Evolutionary conservation across 2,329 filamentous ascomycete genomes (phyloP), one percentile per base, ranked within the genome.

Genomic region (Fonsecaea erecta): DNA sequence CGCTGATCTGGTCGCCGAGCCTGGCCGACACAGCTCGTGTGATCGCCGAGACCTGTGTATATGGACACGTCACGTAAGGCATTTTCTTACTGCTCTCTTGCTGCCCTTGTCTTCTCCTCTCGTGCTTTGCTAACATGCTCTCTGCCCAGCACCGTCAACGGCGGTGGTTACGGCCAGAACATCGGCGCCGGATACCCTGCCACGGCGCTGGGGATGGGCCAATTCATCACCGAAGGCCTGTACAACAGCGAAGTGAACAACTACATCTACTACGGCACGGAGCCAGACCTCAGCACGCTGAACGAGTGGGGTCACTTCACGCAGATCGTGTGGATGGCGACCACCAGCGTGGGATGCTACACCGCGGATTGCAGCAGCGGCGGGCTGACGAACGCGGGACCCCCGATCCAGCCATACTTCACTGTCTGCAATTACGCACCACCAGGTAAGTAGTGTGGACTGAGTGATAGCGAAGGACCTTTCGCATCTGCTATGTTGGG

Each of bases 361-460:
- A 71, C 69, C 18, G 73, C 75, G 21, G 64, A 70, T 77, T 86
- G 81, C 83, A 26, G 68, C 24, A 16, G 66, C 21, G 71, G 12
- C 14, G 68, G 62, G 60, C 75, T 84, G 48, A 73, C 71, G 52
- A 79, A 80, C 67, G 77, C 77, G 35, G 78, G 77, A 58, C 77
- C 77, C 57, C 72, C 74, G 54, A 71, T 79, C 21, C 56, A 82
- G 46, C 79, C 87, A n/a, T 88, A 85, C 79, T 92, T 87, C 82
- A 93, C 90, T 24, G 92, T 96, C 73, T 96, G 92, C 88, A 94
- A 97, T 85, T 97, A 97, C 82, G 81, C 80, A 70, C 84, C 87
- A 67, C 80, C 87, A 68, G 92, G 91, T 91, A 88, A 88, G 78
- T 80, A 82, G 21, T n/a, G n/a, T n/a, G n/a, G n/a, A n/a, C n/a